Evolutionary conservation across 192 early-diverging fungal species (phyloP), one percentile per base, ranked within the genome.

Genomic region (Mortierella antarctica): DNA sequence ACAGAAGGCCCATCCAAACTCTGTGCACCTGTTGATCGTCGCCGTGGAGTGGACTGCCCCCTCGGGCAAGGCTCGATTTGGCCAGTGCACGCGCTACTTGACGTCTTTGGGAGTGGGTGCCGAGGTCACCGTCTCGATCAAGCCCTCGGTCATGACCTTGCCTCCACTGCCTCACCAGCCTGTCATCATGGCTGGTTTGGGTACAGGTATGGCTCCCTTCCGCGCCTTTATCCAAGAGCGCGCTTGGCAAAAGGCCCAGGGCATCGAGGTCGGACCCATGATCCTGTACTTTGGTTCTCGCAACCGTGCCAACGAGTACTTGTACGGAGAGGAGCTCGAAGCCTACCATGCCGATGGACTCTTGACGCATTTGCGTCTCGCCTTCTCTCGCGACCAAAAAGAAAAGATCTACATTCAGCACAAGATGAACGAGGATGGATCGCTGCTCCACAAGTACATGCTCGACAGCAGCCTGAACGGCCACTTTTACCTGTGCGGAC

Each of bases 191-290:
- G 92, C 97, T 42, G 97, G 97, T 70, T 90, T 98, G 39, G 97
- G 97, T 69, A 98, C 97, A 6, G 97, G 97, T 67, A 98, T 98
- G 97, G 97, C 97, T 21, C 97, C 97, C 13, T 98, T 98, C 92
- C 93, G 97, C 58, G 96, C 97, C 1, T 98, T 98, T 64, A 94
- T 98, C 79, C 93, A 98, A 80, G 97, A 97, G 84, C 93, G 97
- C 64, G 91, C 91, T 14, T 89, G 93, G 83, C 89, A 90, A 65
- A 92, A 92, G 84, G 82, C 90, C 41, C 81, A 92, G 63, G 95
- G 95, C 61, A 83, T 85, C 18, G 82, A 93, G 12, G 93, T 98
- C n/a, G 97, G 97, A 5, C 95, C 95, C 42, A 97, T 98, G 92
- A 88, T 92, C 3, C 86, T 98, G 45, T 98, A 98, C 89, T 97